Conservation (phyloP, 352 stramenopile species). For the Pythium inflatum region DNA sequence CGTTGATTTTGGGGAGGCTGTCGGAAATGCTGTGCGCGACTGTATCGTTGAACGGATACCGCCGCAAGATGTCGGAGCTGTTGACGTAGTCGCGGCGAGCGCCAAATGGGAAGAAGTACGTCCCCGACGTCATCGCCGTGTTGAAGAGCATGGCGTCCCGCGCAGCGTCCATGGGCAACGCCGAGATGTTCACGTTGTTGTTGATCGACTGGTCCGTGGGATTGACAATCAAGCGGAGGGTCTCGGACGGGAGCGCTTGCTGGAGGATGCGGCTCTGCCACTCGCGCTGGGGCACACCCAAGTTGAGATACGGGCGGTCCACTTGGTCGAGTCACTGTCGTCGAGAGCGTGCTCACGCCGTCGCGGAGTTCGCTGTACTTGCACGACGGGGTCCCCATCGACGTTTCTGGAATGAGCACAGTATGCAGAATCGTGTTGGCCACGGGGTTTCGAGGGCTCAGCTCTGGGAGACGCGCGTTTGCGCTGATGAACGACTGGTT, state of each 20-base stretch:
- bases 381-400: background rate
- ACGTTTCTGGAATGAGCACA: background rate
- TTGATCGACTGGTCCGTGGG: slow-evolving; percentile 6
- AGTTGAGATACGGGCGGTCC: background rate
- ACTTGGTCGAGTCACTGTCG: background rate
- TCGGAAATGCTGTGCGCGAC: background rate
- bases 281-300: slow-evolving; percentile 15
- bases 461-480: background rate
- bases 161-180: slow-evolving; percentile 27
- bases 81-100: background rate
- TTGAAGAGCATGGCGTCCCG: slow-evolving; percentile 14
- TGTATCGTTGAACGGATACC: background rate
- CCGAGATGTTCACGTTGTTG: background rate
- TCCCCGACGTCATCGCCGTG: background rate
- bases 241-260: background rate
- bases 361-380: background rate
- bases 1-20: background rate
- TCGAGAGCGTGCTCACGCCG: background rate
- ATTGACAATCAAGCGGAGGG: slow-evolving; percentile 13
- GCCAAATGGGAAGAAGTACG: slow-evolving; percentile 4
- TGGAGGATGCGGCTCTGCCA: slow-evolving; percentile 17
- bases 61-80: background rate
- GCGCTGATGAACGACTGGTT: background rate
- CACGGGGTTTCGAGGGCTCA: background rate
- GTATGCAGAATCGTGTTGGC: slow-evolving; percentile 11